Conservation (phyloP, 129 eudicot species). For the carrot (Daucus carota) region DNA sequence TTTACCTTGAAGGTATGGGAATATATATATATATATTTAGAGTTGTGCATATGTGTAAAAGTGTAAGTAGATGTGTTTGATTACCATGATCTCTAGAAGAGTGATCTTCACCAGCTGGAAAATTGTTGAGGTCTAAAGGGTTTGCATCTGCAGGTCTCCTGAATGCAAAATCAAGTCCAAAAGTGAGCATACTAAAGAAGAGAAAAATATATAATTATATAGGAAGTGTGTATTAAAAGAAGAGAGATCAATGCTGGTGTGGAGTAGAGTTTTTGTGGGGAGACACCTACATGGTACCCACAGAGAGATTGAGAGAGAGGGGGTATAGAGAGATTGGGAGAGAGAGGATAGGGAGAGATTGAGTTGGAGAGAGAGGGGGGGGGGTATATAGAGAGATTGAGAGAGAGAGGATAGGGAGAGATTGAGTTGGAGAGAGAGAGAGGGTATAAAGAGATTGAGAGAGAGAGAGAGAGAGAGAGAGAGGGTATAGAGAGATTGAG, state of each 20-base stretch:
- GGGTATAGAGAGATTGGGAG: constrained; percentile 8
- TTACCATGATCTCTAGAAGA: not conserved
- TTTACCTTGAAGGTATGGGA: too few species aligned
- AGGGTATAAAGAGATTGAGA: constrained; percentile 10
- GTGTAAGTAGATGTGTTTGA: not conserved
- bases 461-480: constrained; percentile 5
- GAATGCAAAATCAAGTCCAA: constrained; percentile 17
- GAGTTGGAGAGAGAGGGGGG: not conserved
- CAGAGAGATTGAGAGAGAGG: constrained; percentile 26
- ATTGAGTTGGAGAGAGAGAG: not conserved
- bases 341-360: not conserved
- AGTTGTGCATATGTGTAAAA: too few species aligned
- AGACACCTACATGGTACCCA: constrained; percentile 48
- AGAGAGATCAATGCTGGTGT: not conserved
- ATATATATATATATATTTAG: too few species aligned
- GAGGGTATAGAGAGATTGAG: constrained; percentile 8
- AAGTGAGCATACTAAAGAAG: constrained; percentile 2
- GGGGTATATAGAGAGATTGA: constrained; percentile 10
- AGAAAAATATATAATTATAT: not conserved
- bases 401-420: not conserved
- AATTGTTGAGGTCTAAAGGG: constrained; percentile 89
- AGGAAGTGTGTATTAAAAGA: not conserved
- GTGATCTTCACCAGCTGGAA: constrained; percentile 62
- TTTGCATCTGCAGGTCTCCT: constrained; percentile 62
- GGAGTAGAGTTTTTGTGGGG: constrained; percentile 14